A percentile compares a stretch with the other conserved stretches of the same genome.
phyloP scores from a whole-genome alignment of 495 filamentous ascomycete genomes.

The Aspergillus conjunctus region DNA sequence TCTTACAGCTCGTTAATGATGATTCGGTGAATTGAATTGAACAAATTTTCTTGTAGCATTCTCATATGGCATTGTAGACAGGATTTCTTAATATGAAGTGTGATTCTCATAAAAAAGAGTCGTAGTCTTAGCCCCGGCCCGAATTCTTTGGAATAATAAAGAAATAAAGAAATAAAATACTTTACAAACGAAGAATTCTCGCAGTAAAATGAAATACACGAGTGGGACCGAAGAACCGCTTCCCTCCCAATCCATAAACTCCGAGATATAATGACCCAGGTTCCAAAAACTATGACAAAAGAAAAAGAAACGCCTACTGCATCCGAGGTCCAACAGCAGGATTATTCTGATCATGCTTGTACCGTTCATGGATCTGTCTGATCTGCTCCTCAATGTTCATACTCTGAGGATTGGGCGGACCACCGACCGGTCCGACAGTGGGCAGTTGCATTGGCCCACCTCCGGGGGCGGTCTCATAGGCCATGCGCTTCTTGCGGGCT shows the following conservation, averaged over 20 bases:
- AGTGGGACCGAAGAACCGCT: constrained; percentile 4
- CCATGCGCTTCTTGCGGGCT: constrained; percentile 78
- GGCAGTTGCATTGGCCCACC: constrained; percentile 28
- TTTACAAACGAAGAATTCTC: constrained; percentile 2
- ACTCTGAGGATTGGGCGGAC: constrained; percentile 40
- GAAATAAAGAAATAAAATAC: not conserved
- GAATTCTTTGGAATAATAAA: too few species aligned
- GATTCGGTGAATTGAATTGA: not conserved
- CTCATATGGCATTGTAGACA: not conserved
- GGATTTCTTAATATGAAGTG: too few species aligned
- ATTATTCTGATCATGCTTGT: constrained; percentile 18
- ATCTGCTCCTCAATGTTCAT: constrained; percentile 55
- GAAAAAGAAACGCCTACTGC: constrained; percentile 15
- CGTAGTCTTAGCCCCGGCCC: too few species aligned
- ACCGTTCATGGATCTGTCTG: constrained; percentile 49
- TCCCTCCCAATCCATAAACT: constrained; percentile 1
- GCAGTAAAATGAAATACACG: not conserved
- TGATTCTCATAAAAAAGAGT: too few species aligned
- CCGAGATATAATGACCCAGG: not conserved
- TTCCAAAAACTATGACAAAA: not conserved
- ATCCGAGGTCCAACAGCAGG: not conserved
- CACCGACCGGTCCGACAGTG: constrained; percentile 32
- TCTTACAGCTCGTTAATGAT: constrained; percentile 11
- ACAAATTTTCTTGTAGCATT: not conserved
- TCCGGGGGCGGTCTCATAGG: constrained; percentile 29